Conservation (phyloP, 306 rosid genomes). For the Arachis hypogaea region DNA sequence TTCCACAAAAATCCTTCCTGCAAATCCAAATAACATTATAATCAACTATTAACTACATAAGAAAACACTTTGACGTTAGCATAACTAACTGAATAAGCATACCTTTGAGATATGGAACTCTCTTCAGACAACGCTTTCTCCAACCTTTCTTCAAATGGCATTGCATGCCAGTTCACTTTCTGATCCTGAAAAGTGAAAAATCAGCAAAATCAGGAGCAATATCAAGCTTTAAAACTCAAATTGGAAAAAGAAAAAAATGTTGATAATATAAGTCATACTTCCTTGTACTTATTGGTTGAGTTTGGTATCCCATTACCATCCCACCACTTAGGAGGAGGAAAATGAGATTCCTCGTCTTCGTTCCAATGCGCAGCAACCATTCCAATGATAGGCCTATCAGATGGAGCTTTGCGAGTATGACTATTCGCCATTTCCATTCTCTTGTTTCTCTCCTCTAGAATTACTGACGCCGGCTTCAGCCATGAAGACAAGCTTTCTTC, state of each 20-base stretch:
- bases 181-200: conserved; percentile 63
- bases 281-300: conserved; percentile 90
- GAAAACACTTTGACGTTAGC: background rate
- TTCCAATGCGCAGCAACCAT: conserved; percentile 90
- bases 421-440: conserved; percentile 43
- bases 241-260: background rate
- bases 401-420: conserved; percentile 54
- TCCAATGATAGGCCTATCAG: conserved; percentile 87
- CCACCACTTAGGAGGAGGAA: conserved; percentile 85
- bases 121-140: conserved; percentile 95
- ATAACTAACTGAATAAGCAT: background rate
- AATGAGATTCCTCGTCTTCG: conserved; percentile 61
- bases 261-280: conserved; percentile 49
- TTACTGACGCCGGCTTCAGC: conserved; percentile 65
- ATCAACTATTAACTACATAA: background rate
- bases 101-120: conserved; percentile 62
- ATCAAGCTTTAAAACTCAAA: conserved; percentile 11
- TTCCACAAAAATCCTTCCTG: conserved; percentile 70
- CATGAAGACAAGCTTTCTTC: conserved; percentile 79
- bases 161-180: conserved; percentile 96
- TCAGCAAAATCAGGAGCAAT: conserved; percentile 29
- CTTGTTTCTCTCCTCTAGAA: conserved; percentile 49
- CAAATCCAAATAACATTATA: conserved; percentile 13
- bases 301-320: conserved; percentile 94
- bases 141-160: conserved; percentile 89